Evolutionary conservation across 2,329 filamentous ascomycete genomes (phyloP).

Genomic region (Didymella pinodella): DNA sequence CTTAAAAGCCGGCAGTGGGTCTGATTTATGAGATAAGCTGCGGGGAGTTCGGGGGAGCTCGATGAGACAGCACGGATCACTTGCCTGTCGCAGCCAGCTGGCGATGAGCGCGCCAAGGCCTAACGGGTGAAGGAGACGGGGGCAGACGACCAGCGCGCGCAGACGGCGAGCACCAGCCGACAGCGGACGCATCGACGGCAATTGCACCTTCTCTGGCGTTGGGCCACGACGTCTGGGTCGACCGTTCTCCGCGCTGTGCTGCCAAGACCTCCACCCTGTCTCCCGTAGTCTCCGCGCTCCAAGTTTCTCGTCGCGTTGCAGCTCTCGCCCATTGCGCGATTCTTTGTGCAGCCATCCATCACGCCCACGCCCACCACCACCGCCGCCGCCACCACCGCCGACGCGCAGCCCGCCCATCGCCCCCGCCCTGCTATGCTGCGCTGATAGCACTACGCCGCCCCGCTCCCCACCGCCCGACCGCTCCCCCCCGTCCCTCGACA

Average conservation of each 20-base stretch:
- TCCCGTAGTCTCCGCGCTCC: conserved; percentile 9
- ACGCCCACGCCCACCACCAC: conserved; percentile 10
- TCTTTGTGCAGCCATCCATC: conserved; percentile 29
- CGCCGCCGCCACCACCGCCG: conserved; percentile 12
- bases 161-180: neutral
- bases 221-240: neutral
- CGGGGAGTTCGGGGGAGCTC: conserved; percentile 42
- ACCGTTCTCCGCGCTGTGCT: neutral
- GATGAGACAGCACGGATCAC: conserved; percentile 28
- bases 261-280: neutral
- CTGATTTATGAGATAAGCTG: too few species aligned
- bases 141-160: neutral
- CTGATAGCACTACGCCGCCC: conserved; percentile 20
- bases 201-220: neutral
- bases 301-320: too few species aligned
- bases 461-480: conserved; percentile 3
- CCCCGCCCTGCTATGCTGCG: conserved; percentile 31
- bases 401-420: conserved; percentile 24
- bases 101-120: conserved; percentile 18
- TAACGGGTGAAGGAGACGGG: conserved; percentile 5
- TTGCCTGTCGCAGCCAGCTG: conserved; percentile 19
- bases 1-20: too few species aligned
- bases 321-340: neutral
- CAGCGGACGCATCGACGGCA: neutral
- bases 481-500: neutral